Conservation (phyloP, 2,329 filamentous ascomycete genomes). For the Thielaviopsis populi region DNA sequence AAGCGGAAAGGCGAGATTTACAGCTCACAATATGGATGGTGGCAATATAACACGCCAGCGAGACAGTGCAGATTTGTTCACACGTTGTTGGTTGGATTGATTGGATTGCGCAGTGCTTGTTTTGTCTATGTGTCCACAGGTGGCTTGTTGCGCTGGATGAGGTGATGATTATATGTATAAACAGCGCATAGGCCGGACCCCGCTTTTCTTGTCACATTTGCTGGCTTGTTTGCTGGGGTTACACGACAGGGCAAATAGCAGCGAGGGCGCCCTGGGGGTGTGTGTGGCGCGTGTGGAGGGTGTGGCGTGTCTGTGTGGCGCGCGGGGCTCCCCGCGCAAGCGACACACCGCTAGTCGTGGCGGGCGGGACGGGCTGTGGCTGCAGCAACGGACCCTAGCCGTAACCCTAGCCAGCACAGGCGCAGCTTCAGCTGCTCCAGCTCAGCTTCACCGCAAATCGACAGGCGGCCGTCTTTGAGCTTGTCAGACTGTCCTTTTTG, state of each 20-base stretch:
- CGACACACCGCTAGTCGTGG: slow-evolving; percentile 1
- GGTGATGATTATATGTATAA: neutral
- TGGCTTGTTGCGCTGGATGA: neutral
- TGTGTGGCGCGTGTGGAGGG: neutral
- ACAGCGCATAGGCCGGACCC: neutral
- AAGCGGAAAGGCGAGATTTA: too few relatives aligned
- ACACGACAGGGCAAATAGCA: neutral
- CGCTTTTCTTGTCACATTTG: slow-evolving; percentile 1
- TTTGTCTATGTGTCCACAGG: neutral
- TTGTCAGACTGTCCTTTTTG: neutral
- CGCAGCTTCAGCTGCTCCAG: neutral
- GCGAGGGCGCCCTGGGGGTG: neutral
- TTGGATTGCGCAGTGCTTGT: neutral
- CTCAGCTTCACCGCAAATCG: neutral
- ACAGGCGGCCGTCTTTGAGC: neutral
- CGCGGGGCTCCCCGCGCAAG: neutral
- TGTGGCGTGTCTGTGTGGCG: neutral
- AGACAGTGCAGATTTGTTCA: neutral
- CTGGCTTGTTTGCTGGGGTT: neutral
- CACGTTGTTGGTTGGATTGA: too few relatives aligned
- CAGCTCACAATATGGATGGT: neutral
- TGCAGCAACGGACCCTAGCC: neutral
- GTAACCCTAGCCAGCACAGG: neutral
- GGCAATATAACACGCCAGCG: neutral
- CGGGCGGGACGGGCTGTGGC: neutral